A percentile compares a stretch with the other conserved stretches of the same genome.
These are phyloP conservation scores for Trametes sp. DNA, from an alignment of 1,284 basidiomycete species.

Conservation along the genomic window DNA sequence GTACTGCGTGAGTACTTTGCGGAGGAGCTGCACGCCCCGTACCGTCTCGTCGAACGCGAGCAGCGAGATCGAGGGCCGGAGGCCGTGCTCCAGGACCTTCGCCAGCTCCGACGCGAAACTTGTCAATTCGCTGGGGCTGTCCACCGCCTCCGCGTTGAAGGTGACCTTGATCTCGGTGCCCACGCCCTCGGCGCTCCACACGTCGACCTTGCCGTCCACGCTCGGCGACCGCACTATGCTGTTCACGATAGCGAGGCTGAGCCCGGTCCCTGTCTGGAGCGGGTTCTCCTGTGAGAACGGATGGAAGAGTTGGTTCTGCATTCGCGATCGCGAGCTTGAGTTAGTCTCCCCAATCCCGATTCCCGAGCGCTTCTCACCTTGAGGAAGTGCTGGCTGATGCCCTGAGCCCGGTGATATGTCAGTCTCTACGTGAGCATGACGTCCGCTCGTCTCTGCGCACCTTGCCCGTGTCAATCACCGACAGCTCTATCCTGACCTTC, in stretches of 20 bases:
- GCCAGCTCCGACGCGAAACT: slow-evolving; percentile 52
- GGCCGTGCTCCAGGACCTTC: slow-evolving; percentile 53
- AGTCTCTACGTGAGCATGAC: not conserved
- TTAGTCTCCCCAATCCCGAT: not conserved
- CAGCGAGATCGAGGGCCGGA: slow-evolving; percentile 68
- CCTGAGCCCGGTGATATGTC: slow-evolving; percentile 50
- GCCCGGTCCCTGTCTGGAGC: slow-evolving; percentile 90
- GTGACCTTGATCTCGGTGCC: slow-evolving; percentile 95
- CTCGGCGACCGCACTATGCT: slow-evolving; percentile 89
- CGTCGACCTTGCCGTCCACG: slow-evolving; percentile 88
- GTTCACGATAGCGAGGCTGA: slow-evolving; percentile 97
- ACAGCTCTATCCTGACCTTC: slow-evolving; percentile 82
- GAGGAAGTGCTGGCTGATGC: slow-evolving; percentile 88
- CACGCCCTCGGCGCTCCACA: slow-evolving; percentile 86
- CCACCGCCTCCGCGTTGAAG: slow-evolving; percentile 76
- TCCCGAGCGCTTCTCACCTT: slow-evolving; percentile 64
- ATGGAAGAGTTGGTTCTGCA: slow-evolving; percentile 92
- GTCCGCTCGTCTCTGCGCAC: slow-evolving; percentile 43
- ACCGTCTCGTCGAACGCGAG: slow-evolving; percentile 76
- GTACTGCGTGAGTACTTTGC: slow-evolving; percentile 71
- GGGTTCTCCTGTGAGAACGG: slow-evolving; percentile 97
- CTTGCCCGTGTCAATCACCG: slow-evolving; percentile 92
- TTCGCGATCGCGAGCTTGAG: slow-evolving; percentile 1
- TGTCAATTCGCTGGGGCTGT: slow-evolving; percentile 50
- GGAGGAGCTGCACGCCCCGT: slow-evolving; percentile 75